phyloP scores from a whole-genome alignment of 1,139 yeast species.

The Blastobotrys serpentis region DNA sequence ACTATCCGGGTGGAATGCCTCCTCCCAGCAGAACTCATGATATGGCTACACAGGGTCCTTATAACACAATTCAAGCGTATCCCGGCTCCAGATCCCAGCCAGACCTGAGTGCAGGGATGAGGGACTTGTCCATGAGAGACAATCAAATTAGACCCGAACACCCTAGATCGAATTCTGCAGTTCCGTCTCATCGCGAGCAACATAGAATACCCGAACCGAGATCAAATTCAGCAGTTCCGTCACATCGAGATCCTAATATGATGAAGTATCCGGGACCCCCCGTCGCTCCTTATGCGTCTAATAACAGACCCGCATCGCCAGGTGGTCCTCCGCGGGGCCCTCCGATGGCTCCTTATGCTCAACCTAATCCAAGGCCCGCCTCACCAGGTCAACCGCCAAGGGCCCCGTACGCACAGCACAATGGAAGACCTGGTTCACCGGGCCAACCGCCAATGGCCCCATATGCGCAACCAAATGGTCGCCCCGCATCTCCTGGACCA shows the following conservation, averaged over 20 bases:
- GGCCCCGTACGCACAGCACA: not conserved
- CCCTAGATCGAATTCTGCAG: constrained; percentile 14
- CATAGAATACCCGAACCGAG: too few relatives aligned
- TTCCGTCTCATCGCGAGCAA: constrained; percentile 16
- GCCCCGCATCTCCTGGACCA: not conserved
- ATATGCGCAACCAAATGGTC: not conserved
- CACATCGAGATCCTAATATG: constrained; percentile 14
- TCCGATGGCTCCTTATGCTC: constrained; percentile 13
- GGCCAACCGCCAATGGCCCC: not conserved
- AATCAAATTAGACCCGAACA: constrained; percentile 10
- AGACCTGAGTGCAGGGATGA: constrained; percentile 23
- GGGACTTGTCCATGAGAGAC: constrained; percentile 21
- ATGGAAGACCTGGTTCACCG: constrained; percentile 5
- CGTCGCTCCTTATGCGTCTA: constrained; percentile 10
- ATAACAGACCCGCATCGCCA: constrained; percentile 9
- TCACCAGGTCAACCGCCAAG: not conserved
- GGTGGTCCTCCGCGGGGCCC: constrained; percentile 7
- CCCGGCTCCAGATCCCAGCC: constrained; percentile 24
- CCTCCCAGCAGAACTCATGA: constrained; percentile 7
- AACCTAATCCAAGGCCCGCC: constrained; percentile 6
- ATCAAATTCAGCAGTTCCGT: too few relatives aligned
- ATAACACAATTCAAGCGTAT: constrained; percentile 9
- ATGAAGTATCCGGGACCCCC: constrained; percentile 14
- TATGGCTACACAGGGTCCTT: constrained; percentile 5
- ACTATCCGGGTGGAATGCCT: constrained; percentile 2